Evolutionary conservation across 208 protist species (phyloP).

Genomic region (Leptomonas pyrrhocoris): DNA sequence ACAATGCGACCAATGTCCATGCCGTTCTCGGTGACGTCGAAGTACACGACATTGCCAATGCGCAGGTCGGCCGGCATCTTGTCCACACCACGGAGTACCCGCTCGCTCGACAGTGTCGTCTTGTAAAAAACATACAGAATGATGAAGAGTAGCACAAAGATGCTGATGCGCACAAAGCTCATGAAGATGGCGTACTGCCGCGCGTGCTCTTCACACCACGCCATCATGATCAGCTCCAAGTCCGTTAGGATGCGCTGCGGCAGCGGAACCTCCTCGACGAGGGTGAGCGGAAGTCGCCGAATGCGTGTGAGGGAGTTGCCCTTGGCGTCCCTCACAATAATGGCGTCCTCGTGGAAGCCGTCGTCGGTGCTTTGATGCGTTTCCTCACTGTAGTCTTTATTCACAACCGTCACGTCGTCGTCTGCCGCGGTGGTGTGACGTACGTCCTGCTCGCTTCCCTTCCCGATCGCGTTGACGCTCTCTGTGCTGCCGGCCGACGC

Average conservation of each 20-base stretch:
- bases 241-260: conserved; percentile 79
- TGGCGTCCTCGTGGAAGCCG: conserved; percentile 57
- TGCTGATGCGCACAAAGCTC: conserved; percentile 52
- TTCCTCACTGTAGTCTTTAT: conserved; percentile 36
- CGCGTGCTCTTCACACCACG: conserved; percentile 89
- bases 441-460: not conserved
- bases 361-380: conserved; percentile 3
- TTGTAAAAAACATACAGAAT: conserved; percentile 87
- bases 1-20: conserved; percentile 79
- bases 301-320: conserved; percentile 74
- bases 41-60: conserved; percentile 90
- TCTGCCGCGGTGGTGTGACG: not conserved
- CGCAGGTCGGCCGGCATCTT: conserved; percentile 84
- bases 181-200: conserved; percentile 78
- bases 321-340: conserved; percentile 67
- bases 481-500: not conserved
- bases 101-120: conserved; percentile 78
- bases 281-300: conserved; percentile 67
- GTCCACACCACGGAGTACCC: conserved; percentile 78
- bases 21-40: conserved; percentile 87
- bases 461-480: not conserved
- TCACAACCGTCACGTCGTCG: conserved; percentile 8
- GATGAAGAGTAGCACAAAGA: conserved; percentile 76
- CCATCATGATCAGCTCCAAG: conserved; percentile 88
- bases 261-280: conserved; percentile 85